Conservation (phyloP, 2,329 filamentous ascomycete species). For the Alternaria brassicae region DNA sequence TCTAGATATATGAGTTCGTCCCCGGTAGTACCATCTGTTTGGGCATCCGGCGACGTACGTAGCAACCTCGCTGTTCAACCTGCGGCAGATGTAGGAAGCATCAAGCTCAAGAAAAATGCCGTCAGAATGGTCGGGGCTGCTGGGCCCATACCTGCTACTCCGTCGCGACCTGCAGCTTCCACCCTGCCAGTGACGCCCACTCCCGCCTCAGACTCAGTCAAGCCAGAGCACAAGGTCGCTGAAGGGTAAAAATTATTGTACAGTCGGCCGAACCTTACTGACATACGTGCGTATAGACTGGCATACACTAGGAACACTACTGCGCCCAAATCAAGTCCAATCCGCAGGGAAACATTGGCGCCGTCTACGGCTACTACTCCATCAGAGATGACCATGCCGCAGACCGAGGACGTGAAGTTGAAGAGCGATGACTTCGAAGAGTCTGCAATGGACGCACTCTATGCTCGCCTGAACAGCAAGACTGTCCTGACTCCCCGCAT, state of each 20-base stretch:
- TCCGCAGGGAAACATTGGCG: constrained; percentile 5
- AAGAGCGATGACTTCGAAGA: background rate
- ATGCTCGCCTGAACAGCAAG: constrained; percentile 24
- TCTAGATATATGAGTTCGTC: constrained; percentile 15
- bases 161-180: background rate
- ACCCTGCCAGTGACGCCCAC: background rate
- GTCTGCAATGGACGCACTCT: constrained; percentile 27
- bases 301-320: background rate
- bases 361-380: background rate
- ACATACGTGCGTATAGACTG: constrained; percentile 5
- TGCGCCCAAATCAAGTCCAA: background rate
- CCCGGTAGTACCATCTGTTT: background rate
- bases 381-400: background rate
- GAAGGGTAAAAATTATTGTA: constrained; percentile 23
- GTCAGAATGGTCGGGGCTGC: constrained; percentile 37
- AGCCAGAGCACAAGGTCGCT: constrained; percentile 7
- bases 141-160: background rate
- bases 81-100: constrained; percentile 13
- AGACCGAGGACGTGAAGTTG: constrained; percentile 5
- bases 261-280: constrained; percentile 1
- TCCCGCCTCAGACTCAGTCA: constrained; percentile 11
- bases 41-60: constrained; percentile 14
- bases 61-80: constrained; percentile 36
- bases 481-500: background rate
- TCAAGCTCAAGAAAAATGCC: constrained; percentile 41